A percentile compares a stretch with the other conserved stretches of the same genome.
These are phyloP conservation scores for Pilasporangium apinafurcum DNA, from an alignment of 352 stramenopile species.

Conservation along the genomic window DNA sequence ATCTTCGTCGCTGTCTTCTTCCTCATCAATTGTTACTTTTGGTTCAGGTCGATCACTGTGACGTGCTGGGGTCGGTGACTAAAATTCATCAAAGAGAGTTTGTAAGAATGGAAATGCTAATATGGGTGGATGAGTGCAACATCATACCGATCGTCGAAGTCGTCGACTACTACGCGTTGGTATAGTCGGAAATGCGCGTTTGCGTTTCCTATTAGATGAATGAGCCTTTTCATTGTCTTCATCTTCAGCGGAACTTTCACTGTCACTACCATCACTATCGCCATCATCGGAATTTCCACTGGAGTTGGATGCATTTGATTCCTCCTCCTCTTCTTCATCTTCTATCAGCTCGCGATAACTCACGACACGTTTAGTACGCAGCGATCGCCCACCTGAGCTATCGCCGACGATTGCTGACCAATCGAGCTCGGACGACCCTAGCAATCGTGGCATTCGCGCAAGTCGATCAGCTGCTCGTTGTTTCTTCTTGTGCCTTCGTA, in stretches of 20 bases:
- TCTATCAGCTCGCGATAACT: conserved; percentile 40
- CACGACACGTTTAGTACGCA: conserved; percentile 37
- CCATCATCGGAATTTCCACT: too few species aligned
- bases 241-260: too few species aligned
- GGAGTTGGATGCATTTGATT: conserved; percentile 13
- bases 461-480: conserved; percentile 31
- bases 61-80: too few species aligned
- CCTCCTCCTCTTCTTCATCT: conserved; percentile 23
- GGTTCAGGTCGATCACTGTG: conserved; percentile 4
- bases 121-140: too few species aligned
- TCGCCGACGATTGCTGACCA: conserved; percentile 13
- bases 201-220: too few species aligned
- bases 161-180: too few species aligned
- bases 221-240: conserved; percentile 7
- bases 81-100: too few species aligned
- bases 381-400: conserved; percentile 25
- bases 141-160: too few species aligned
- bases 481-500: conserved; percentile 36
- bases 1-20: conserved; percentile 7
- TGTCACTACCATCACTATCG: too few species aligned
- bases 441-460: conserved; percentile 28
- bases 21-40: conserved; percentile 11
- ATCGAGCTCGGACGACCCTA: conserved; percentile 16
- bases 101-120: too few species aligned
- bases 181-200: too few species aligned